Base-by-base conservation (phyloP, 2,329 filamentous ascomycete genomes). In the Penicillium sp. region DNA sequence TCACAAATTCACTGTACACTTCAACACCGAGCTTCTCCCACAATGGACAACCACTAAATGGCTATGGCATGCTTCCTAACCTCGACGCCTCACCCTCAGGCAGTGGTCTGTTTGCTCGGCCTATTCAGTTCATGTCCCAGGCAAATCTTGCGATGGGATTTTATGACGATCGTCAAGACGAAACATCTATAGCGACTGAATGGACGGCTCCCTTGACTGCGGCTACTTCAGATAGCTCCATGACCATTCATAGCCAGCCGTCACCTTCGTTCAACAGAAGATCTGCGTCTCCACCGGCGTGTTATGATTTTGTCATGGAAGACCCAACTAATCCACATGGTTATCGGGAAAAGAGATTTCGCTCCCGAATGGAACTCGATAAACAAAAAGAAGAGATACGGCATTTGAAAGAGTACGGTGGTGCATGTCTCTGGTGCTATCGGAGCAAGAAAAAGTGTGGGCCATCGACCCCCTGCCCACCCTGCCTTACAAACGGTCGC, bases 371-470 rank as follows among this genome's bases (percentile, higher is more conserved):
- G 6, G 61, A 68, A 37, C 25, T 57, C 8, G 51, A 56, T 6
- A 51, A 56, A 29, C 60, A 58, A 42, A 64, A 49, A 29, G 55
- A 61, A 20, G 57, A 60, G 31, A 61, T 52, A 22, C 53, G 47
- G 12, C 46, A 55, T 14, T 41, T 70, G 40, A 69, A 57, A 47
- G 51, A 54, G 23, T 52, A 49, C 23, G 69, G 69, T 2, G 69
- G 69, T 23, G 59, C 68, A 15, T 72, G 70, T 51, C 23, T 64
- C n/a, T 63, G 59, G 48, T 72, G 70, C 46, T 60, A 59, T 49
- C 58, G 60, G n/a, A 65, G 55, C 8, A 70, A 66, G 57, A 70
- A 70, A 33, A 56, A 51, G 27, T 72, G 70, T 45, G 60, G 55
- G 12, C 41, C 55, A 6, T 37, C 44, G 7, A 49, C 50, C 20